These are phyloP conservation scores for Gnetum montanum DNA, from an alignment of 75 land plant species.

Conservation along the genomic window DNA sequence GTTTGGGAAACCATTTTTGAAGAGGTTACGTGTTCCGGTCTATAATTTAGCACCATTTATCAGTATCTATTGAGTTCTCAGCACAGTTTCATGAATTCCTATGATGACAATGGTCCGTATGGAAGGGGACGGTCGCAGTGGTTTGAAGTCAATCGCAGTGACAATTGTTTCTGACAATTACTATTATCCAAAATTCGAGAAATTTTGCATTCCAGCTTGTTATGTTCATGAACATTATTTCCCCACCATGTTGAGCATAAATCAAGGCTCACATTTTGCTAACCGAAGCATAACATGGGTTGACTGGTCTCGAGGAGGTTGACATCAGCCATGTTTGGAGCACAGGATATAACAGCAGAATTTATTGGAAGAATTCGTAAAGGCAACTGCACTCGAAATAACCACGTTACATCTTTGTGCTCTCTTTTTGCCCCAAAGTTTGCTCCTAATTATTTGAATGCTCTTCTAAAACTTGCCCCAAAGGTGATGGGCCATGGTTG, in stretches of 20 bases:
- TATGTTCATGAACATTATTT: conserved; percentile 73
- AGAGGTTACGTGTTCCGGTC: conserved; percentile 64
- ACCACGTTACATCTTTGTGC: conserved; percentile 17
- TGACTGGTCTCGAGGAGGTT: conserved; percentile 56
- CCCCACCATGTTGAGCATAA: conserved; percentile 53
- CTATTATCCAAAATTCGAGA: conserved; percentile 51
- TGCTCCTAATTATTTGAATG: conserved; percentile 54
- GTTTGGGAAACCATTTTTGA: too few species aligned
- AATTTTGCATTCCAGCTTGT: conserved; percentile 47
- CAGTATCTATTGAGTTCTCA: conserved; percentile 32
- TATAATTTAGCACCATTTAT: conserved; percentile 44
- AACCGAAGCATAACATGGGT: conserved; percentile 44
- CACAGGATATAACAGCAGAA: conserved; percentile 26
- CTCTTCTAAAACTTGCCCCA: conserved; percentile 20
- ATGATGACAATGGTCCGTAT: conserved; percentile 52
- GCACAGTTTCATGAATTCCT: conserved; percentile 48
- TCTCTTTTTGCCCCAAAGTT: conserved; percentile 60
- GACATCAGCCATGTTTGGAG: conserved; percentile 46
- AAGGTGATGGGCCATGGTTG: not conserved
- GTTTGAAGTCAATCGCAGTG: conserved; percentile 36
- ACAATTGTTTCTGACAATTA: conserved; percentile 28
- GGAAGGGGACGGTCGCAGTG: conserved; percentile 66
- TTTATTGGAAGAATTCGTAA: conserved; percentile 25
- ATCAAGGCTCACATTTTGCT: conserved; percentile 22
- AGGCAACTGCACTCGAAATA: conserved; percentile 41